phyloP scores from a whole-genome alignment of 1,139 yeast species.

The Chernovozyma sophiae-reginae region DNA sequence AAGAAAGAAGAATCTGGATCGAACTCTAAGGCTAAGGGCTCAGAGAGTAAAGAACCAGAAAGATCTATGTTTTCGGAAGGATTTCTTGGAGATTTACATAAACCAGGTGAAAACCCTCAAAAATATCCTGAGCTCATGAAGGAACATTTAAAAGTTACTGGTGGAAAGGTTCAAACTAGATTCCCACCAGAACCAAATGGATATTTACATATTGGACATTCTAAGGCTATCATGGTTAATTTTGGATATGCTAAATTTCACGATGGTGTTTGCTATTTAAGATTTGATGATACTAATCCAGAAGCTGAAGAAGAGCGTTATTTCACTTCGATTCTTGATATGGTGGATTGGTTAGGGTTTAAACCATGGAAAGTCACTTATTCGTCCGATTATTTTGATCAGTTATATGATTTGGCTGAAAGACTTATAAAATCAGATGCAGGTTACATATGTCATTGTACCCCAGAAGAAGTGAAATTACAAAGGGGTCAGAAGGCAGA shows the following conservation, averaged over 20 bases:
- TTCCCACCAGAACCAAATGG: conserved; percentile 99
- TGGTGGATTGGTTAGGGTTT: conserved; percentile 92
- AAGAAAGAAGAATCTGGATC: conserved; percentile 17
- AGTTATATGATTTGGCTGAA: conserved; percentile 84
- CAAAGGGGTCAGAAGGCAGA: conserved; percentile 89
- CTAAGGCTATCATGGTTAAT: conserved; percentile 95
- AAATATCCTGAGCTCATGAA: conserved; percentile 78
- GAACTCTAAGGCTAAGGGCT: conserved; percentile 18
- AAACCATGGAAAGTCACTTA: conserved; percentile 90
- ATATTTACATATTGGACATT: conserved; percentile 93
- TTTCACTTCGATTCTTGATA: conserved; percentile 76
- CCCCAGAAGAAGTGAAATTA: conserved; percentile 84
- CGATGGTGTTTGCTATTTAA: conserved; percentile 81
- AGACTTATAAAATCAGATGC: conserved; percentile 60
- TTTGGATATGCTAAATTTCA: conserved; percentile 89
- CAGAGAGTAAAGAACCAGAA: conserved; percentile 26
- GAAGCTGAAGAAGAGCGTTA: conserved; percentile 96
- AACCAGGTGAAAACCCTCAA: conserved; percentile 94
- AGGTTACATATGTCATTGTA: conserved; percentile 92
- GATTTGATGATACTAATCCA: conserved; percentile 98
- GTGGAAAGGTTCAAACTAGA: conserved; percentile 83
- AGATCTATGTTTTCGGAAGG: conserved; percentile 95
- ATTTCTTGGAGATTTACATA: conserved; percentile 90
- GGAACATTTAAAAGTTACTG: conserved; percentile 71
- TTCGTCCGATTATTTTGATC: conserved; percentile 92